Base-by-base conservation (phyloP, 2,329 filamentous ascomycete genomes). In the Pyrenophora graminea region DNA sequence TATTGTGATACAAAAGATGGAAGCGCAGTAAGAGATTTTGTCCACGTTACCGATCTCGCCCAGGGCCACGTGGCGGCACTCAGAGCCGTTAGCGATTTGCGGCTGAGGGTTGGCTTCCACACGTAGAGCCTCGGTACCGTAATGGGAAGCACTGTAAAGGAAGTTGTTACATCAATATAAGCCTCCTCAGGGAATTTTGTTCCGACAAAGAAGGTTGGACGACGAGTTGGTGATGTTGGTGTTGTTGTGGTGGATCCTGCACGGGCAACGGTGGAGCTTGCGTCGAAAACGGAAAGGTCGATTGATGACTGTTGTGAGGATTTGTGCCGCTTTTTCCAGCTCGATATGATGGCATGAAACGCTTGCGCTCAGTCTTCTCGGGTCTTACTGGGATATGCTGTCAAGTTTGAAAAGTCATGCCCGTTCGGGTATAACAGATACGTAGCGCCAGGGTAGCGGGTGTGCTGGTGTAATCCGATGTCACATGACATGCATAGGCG, bases 1-100 rank as follows among this genome's bases (percentile, higher is more conserved):
- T 82, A 87, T 68, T 87, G 84, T 78, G 77, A 84, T 44, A 87
- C 84, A 0, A 68, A 74, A 1, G 84, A 87, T 50, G 84, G 85
- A 5, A 86, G 84, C 0, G 83, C 83, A 0, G 77, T 87, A 17
- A 79, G 85, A 31, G 84, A 87, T 66, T 87, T 85, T 62, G 85
- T 86, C 56, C 84, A 86, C 58, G 83, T 86, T 36, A 80, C 77
- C 17, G 85, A 87, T 66, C 77, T 87, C 31, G 84, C 83, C 6
- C 75, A 78, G 30, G 84, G 81, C 5, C 84, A 86, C 67, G 77
- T 85, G 21, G 82, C 83, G 6, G 84, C 84, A 1, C 75, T 85
- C 17, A 39, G 44, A 7, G 60, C 60, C 6, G 56, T 51, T 39
- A 39, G 54, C 15, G 49, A 38, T 34, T 53, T 50, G 23, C 59